Evolutionary conservation across 306 rosid species (phyloP).

Genomic region (Abrus precatorius): DNA sequence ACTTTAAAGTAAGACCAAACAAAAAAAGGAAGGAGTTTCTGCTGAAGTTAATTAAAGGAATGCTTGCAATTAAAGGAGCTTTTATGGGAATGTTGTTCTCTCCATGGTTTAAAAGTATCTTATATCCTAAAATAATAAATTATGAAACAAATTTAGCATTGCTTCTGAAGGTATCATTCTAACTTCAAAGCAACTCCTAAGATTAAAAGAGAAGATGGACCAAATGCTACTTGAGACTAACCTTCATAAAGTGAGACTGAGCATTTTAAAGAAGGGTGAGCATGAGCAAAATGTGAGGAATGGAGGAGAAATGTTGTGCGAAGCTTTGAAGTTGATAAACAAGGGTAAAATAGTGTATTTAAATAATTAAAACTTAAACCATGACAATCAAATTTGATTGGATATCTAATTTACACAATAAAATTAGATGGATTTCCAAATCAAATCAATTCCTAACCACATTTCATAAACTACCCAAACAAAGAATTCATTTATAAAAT

Average conservation of each 20-base stretch:
- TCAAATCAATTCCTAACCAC: neutral
- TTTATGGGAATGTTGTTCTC: no score
- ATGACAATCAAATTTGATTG: neutral
- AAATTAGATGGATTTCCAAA: neutral
- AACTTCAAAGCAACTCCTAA: no score
- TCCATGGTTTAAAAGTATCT: no score
- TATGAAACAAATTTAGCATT: no score
- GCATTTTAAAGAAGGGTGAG: neutral
- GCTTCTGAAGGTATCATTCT: no score
- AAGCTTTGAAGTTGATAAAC: neutral
- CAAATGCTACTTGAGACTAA: neutral
- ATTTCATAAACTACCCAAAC: neutral
- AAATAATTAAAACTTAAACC: constrained; percentile 7
- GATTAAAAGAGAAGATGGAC: neutral
- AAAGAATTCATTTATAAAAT: neutral
- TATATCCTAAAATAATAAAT: no score
- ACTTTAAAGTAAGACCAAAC: no score
- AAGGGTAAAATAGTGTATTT: neutral
- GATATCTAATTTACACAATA: constrained; percentile 2
- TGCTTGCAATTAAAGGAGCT: no score
- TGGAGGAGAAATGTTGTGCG: neutral
- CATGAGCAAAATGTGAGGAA: constrained; percentile 1
- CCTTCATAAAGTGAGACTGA: constrained; percentile 1
- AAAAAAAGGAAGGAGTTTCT: no score
- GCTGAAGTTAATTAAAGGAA: no score